Conservation (phyloP, 2,329 filamentous ascomycete species). For the Dactylonectria macrodidyma region DNA sequence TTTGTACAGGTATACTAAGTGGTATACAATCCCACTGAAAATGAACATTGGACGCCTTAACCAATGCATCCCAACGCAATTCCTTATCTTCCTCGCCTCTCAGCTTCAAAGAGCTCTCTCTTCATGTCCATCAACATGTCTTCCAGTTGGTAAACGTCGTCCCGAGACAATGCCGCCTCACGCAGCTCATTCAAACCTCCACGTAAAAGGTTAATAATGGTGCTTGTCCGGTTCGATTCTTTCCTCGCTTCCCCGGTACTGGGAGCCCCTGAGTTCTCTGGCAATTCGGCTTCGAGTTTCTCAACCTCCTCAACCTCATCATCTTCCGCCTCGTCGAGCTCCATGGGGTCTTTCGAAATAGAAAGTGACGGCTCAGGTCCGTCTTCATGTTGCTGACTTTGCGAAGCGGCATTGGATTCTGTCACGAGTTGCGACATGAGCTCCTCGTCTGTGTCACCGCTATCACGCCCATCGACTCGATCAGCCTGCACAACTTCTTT, state of each 20-base stretch:
- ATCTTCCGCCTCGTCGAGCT: constrained; percentile 26
- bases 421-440: constrained; percentile 58
- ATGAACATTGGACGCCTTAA: constrained; percentile 35
- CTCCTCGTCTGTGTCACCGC: constrained; percentile 58
- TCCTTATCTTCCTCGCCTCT: constrained; percentile 66
- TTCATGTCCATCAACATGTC: constrained; percentile 86
- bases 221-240: constrained; percentile 33
- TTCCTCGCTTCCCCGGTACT: constrained; percentile 23
- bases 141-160: constrained; percentile 80
- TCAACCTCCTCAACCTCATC: constrained; percentile 14
- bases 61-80: constrained; percentile 36
- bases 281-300: constrained; percentile 4
- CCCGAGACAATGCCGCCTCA: constrained; percentile 71
- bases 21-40: constrained; percentile 34
- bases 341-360: constrained; percentile 44
- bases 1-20: constrained; percentile 34
- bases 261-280: constrained; percentile 17
- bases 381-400: constrained; percentile 47
- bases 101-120: constrained; percentile 80
- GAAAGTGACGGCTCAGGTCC: constrained; percentile 27
- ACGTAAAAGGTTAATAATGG: constrained; percentile 53
- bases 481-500: constrained; percentile 16
- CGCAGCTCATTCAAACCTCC: constrained; percentile 70
- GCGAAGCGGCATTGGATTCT: constrained; percentile 58
- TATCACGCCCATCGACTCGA: constrained; percentile 38